Evolutionary conservation across 2,329 filamentous ascomycete genomes (phyloP).

Genomic region (Scytalidium lignicola): DNA sequence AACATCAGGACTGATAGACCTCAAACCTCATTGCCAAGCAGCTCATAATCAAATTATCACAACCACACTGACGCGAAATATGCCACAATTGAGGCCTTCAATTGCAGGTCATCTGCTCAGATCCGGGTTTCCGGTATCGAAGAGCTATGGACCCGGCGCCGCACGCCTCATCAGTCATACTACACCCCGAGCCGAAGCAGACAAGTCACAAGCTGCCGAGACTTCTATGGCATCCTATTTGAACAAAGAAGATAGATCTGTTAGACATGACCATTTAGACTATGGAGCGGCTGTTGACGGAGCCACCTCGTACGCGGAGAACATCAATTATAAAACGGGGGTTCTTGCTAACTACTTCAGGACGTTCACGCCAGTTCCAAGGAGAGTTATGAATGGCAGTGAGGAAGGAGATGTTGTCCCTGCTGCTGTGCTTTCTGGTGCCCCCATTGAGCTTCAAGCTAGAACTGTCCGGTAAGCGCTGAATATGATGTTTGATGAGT

Average conservation of each 20-base stretch:
- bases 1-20: slow-evolving; percentile 36
- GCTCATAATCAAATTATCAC: slow-evolving; percentile 30
- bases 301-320: slow-evolving; percentile 73
- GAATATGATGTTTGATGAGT: neutral
- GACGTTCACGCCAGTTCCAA: slow-evolving; percentile 85
- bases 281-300: slow-evolving; percentile 79
- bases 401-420: slow-evolving; percentile 71
- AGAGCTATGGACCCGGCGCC: slow-evolving; percentile 35
- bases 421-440: slow-evolving; percentile 84
- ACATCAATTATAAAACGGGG: neutral
- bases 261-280: slow-evolving; percentile 59
- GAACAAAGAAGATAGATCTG: slow-evolving; percentile 10
- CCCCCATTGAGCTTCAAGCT: slow-evolving; percentile 88
- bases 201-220: slow-evolving; percentile 31
- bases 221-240: slow-evolving; percentile 10
- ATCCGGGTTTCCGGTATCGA: slow-evolving; percentile 34
- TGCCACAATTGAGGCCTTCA: slow-evolving; percentile 62
- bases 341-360: slow-evolving; percentile 41
- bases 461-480: slow-evolving; percentile 77
- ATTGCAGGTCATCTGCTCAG: slow-evolving; percentile 48
- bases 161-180: slow-evolving; percentile 49
- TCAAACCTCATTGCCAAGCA: slow-evolving; percentile 47
- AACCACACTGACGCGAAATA: slow-evolving; percentile 30
- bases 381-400: slow-evolving; percentile 83
- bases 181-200: slow-evolving; percentile 32